Conservation (phyloP, 2,329 filamentous ascomycete species). For the Cordyceps sp. region DNA sequence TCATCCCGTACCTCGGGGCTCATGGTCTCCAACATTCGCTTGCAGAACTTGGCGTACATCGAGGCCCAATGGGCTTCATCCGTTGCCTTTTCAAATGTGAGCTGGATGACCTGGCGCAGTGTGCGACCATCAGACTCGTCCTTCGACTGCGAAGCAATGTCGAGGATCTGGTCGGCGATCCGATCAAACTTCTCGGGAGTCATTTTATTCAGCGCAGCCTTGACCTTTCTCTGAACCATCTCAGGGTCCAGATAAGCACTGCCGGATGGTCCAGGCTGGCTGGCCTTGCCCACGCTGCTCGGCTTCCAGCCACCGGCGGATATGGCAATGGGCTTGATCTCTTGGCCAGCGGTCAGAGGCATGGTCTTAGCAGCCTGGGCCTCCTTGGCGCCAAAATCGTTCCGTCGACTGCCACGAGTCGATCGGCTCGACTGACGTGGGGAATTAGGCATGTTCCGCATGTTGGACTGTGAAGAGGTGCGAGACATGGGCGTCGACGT, state of each 20-base stretch:
- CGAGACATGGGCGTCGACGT: conserved; percentile 47
- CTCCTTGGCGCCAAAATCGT: conserved; percentile 39
- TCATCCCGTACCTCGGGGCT: conserved; percentile 89
- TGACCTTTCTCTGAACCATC: conserved; percentile 96
- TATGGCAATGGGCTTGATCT: conserved; percentile 62
- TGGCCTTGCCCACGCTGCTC: conserved; percentile 41
- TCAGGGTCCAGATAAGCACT: conserved; percentile 62
- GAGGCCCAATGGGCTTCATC: conserved; percentile 97
- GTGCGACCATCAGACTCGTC: conserved; percentile 89
- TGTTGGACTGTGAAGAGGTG: conserved; percentile 39
- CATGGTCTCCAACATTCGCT: conserved; percentile 92
- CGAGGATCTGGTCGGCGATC: conserved; percentile 83
- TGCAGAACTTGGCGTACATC: conserved; percentile 98
- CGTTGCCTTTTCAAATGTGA: conserved; percentile 97
- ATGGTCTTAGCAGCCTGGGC: conserved; percentile 67
- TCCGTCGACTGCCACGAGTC: conserved; percentile 48
- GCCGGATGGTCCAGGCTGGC: conserved; percentile 17
- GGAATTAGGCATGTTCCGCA: conserved; percentile 53
- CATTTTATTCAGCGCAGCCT: conserved; percentile 98
- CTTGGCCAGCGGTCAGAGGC: conserved; percentile 73
- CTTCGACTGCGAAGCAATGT: conserved; percentile 88
- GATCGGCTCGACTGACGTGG: conserved; percentile 50
- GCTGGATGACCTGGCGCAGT: conserved; percentile 91
- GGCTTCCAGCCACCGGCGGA: conserved; percentile 83
- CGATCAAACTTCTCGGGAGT: conserved; percentile 97